A percentile compares a stretch with the other conserved stretches of the same genome.
Evolutionary conservation across 768 basidiomycete species (phyloP).

Genomic region (Hypsizygus marmoreus): DNA sequence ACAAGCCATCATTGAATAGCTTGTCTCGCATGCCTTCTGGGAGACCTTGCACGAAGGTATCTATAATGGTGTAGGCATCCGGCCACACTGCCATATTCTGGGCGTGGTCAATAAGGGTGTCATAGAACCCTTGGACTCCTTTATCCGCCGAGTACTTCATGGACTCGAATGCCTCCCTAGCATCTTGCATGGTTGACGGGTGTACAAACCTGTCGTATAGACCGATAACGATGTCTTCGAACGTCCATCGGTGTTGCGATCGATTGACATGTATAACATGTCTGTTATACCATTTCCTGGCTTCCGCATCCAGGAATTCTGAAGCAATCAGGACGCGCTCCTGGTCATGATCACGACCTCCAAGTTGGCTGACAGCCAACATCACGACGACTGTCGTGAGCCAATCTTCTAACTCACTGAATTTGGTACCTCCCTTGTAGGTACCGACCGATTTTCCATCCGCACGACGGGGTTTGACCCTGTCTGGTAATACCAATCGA

Average conservation of each 20-base stretch:
- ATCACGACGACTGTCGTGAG: not conserved
- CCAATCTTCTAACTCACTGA: slow-evolving; percentile 2
- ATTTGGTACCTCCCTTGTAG: not conserved
- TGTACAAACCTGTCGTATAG: not conserved
- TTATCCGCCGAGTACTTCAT: not conserved
- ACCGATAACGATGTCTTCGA: not conserved
- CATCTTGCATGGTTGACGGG: not conserved
- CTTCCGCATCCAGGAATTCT: not conserved
- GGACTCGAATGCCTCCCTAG: not conserved
- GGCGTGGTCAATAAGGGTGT: slow-evolving; percentile 1
- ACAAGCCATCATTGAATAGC: not conserved
- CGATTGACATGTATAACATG: no score
- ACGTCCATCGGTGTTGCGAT: not conserved
- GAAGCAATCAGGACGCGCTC: not conserved
- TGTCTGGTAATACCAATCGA: not conserved
- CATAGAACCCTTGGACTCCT: slow-evolving; percentile 12
- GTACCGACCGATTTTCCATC: not conserved
- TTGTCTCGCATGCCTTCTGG: not conserved
- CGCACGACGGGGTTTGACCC: not conserved
- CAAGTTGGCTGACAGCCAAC: not conserved
- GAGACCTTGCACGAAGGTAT: slow-evolving; percentile 9
- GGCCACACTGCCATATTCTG: slow-evolving; percentile 12
- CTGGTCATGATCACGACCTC: not conserved
- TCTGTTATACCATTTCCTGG: not conserved
- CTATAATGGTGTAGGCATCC: slow-evolving; percentile 10